Base-by-base conservation (phyloP, 192 early-diverging fungal genomes). In the Paraglomus brasilianum region DNA sequence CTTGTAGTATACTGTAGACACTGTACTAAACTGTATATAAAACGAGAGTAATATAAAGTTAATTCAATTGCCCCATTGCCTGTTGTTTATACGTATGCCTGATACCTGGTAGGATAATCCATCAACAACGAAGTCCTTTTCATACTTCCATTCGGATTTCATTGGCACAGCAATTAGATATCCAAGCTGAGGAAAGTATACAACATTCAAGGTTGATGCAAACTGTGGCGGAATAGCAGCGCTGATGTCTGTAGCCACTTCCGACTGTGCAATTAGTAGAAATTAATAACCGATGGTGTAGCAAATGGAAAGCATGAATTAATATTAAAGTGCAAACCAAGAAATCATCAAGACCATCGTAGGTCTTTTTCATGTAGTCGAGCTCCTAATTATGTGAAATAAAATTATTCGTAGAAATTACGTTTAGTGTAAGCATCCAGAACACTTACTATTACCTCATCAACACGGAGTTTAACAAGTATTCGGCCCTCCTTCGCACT, bases 181-280 rank as follows among this genome's bases (percentile, higher is more conserved):
- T 4, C 92, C 92, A 8, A 94, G 78, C 76, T 89, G 83, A 11
- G 92, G 91, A 72, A 91, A 89, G 69, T 93, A 94, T 5, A 94
- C 84, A 3, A 94, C 88, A 45, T 87, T 90, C 67, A 89, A 55
- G 0, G 75, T 70, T 13, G 71, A 63, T 1, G 85, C 79, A 67
- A 88, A 80, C 15, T 81, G 77, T 14, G 62, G 62, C 6, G 88
- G 85, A 6, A 92, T 80, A 1, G 58, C 74, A 9, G 55, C 38
- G 24, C 82, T 83, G 19, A 90, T 84, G 38, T 88, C 82, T 46
- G 78, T 75, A 0, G 88, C 86, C 1, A 88, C 81, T 47, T 79
- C 63, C 0, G 78, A 81, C 81, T 86, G 36, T 15, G 70, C n/a
- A n/a, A n/a, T n/a, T n/a, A n/a, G n/a, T n/a, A n/a, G 8, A 40